Base-by-base conservation (phyloP, 2,329 filamentous ascomycete genomes). In the Calonectria naviculata region DNA sequence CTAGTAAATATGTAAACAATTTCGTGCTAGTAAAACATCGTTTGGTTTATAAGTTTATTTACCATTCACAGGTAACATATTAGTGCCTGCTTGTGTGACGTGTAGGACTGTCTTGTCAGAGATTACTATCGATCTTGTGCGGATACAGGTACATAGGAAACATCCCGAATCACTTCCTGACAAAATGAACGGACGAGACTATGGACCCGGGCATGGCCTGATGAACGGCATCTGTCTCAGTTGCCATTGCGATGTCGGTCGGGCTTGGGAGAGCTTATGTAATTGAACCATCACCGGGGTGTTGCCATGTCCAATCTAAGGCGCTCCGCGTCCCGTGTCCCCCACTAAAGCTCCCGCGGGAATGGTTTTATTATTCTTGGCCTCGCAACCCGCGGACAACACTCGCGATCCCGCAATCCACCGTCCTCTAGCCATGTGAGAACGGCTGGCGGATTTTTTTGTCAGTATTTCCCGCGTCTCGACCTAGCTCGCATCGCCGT, bases 371-470 rank as follows among this genome's bases (percentile, higher is more conserved):
- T 58, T 58, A 58, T 58, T 38, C 31, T 41, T 58, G 52, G 52
- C 52, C n/a, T 24, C 52, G 52, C 21, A 58, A 58, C 52, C 38
- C 52, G 9, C 52, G 31, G 65, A 64, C 68, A 60, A 49, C 65
- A 60, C 38, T 52, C 60, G 34, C 36, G 36, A 65, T 28, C n/a
- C 24, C 34, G 15, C 47, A 49, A 38, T 67, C 52, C 64, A 47
- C 29, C 13, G 15, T 29, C 58, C 28, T 42, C 62, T 70, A 67
- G 71, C 60, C 31, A 72, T 72, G 71, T 72, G 71, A 72, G 61
- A 60, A 58, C 58, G 29, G 58, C 49, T 42, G 64, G 64, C 19
- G 47, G 15, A 58, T 46, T 58, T 62, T 46, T 62, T 47, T 63
- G 68, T 29, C 44, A 67, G 52, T 47, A 41, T 36, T 41, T 49